A percentile compares a stretch with the other conserved stretches of the same genome.
phyloP scores from a whole-genome alignment of 768 basidiomycete species.

The Naganishia randhawae region DNA sequence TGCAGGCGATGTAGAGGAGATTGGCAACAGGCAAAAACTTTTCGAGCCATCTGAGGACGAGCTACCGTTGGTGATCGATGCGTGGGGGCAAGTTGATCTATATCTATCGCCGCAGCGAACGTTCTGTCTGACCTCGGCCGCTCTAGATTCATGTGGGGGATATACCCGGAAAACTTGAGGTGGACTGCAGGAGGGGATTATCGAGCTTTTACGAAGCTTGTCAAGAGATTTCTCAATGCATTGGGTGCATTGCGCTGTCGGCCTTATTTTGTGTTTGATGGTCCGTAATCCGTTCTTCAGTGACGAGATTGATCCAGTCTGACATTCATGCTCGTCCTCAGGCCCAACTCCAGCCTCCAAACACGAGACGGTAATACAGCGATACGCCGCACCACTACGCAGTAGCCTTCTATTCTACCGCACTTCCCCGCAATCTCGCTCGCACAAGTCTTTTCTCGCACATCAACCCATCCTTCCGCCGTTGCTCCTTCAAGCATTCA shows the following conservation, averaged over 20 bases:
- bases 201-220: constrained; percentile 40
- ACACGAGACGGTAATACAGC: constrained; percentile 39
- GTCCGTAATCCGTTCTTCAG: constrained; percentile 33
- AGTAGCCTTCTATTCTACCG: constrained; percentile 48
- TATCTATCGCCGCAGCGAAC: neutral
- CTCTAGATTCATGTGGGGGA: constrained; percentile 46
- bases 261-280: constrained; percentile 50
- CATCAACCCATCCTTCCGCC: constrained; percentile 42
- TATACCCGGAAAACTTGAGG: constrained; percentile 42
- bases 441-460: constrained; percentile 38
- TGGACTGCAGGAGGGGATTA: constrained; percentile 50
- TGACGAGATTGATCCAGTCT: neutral
- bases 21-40: constrained; percentile 6
- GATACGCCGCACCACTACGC: constrained; percentile 34
- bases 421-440: constrained; percentile 45
- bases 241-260: constrained; percentile 46
- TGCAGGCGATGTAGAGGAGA: neutral
- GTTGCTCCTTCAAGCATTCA: constrained; percentile 43
- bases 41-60: constrained; percentile 14
- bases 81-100: constrained; percentile 46
- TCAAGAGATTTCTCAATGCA: constrained; percentile 37
- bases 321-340: constrained; percentile 21
- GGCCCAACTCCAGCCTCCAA: constrained; percentile 47
- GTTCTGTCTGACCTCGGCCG: neutral
- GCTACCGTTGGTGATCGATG: constrained; percentile 47